Base-by-base conservation (phyloP, 495 filamentous ascomycete genomes). In the Neurospora cerealis region DNA sequence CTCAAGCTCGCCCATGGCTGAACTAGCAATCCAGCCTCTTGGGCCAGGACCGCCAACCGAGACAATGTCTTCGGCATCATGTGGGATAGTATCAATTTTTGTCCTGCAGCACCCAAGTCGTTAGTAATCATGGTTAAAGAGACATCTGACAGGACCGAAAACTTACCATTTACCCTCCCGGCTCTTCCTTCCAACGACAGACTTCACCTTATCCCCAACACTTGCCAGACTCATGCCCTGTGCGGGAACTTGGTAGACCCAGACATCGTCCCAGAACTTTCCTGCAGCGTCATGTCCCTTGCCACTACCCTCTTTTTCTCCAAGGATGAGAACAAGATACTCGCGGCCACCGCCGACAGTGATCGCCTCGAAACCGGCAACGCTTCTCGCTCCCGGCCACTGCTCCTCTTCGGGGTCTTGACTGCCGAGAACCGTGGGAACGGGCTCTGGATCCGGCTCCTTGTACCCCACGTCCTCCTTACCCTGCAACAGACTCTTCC, bases 221-320 rank as follows among this genome's bases (percentile, higher is more conserved):
- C 81, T 83, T 8, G 88, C 88, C 11, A 85, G 81, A 9, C 83
- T 85, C 81, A 83, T 83, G 46, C 85, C 83, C 48, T 87, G 81
- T 8, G 82, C 80, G 17, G 83, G 83, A 41, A 93, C 82, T 76
- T 92, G 87, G 79, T 91, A 96, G 0, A 84, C 86, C 93, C 93
- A 96, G 2, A 93, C 86, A 81, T 95, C 93, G 21, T 83, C 80
- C 76, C 88, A 84, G 85, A 93, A 93, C 75, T 86, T 89, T 1
- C 92, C 92, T 0, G 90, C 89, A 5, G 86, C 89, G n/a, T 85
- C 85, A 75, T 93, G 90, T 0, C 90, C 91, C 38, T 88, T 80
- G 9, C 81, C 79, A 77, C 87, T 90, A 1, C 90, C 88, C 77
- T 90, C 86, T 5, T 81, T 80, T 81, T 94, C 91, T 8, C 93